Evolutionary conservation across 1,139 yeast genomes (phyloP).

Genomic region (Waltiozyma sp.): DNA sequence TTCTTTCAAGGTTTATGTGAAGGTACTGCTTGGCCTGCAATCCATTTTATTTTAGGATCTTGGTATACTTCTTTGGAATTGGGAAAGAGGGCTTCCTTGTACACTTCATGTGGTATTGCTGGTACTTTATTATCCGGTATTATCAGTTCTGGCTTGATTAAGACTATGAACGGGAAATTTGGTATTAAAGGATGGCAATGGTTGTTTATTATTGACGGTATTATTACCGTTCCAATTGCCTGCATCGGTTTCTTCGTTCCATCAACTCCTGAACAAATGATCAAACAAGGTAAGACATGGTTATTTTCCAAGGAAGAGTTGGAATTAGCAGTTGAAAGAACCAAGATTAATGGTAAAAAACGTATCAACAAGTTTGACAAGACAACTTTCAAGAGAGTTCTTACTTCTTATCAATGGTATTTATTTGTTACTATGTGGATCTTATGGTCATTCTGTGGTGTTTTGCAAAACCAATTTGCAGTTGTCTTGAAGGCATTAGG

Average conservation of each 20-base stretch:
- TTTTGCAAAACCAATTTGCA: constrained; percentile 2
- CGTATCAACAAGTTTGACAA: constrained; percentile 5
- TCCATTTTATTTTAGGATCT: constrained; percentile 43
- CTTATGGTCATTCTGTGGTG: constrained; percentile 5
- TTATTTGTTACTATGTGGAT: constrained; percentile 9
- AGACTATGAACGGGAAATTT: constrained; percentile 29
- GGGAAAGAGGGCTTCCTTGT: constrained; percentile 45
- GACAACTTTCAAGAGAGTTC: constrained; percentile 5
- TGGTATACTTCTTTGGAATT: constrained; percentile 48
- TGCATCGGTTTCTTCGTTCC: constrained; percentile 32
- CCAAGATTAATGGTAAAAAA: constrained; percentile 8
- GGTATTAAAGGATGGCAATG: constrained; percentile 59
- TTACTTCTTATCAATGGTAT: constrained; percentile 11
- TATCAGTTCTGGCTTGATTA: constrained; percentile 44
- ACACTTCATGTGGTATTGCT: constrained; percentile 42
- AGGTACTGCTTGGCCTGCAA: constrained; percentile 24
- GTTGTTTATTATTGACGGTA: constrained; percentile 57
- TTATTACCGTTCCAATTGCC: constrained; percentile 37
- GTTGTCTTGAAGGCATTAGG: constrained; percentile 22
- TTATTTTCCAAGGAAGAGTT: constrained; percentile 10
- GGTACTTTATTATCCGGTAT: constrained; percentile 50
- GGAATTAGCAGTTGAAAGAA: constrained; percentile 5
- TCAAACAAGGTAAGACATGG: constrained; percentile 4
- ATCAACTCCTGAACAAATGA: constrained; percentile 37
- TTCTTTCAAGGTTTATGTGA: constrained; percentile 51